A percentile compares a stretch with the other conserved stretches of the same genome.
phyloP scores from a whole-genome alignment of 2,329 filamentous ascomycete species.

The Fusarium veterinarium region DNA sequence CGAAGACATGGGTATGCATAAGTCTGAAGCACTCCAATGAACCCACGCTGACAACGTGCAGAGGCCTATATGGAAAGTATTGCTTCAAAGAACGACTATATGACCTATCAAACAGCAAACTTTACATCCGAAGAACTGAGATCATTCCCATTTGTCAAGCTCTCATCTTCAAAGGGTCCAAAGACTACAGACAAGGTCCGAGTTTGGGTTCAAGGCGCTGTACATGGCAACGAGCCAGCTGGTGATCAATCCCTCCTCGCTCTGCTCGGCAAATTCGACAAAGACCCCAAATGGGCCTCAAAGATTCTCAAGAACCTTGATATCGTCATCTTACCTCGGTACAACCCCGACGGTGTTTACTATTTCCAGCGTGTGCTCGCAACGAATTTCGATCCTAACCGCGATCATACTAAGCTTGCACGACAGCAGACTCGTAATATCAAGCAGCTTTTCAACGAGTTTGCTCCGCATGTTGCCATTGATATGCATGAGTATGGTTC shows the following conservation, averaged over 20 bases:
- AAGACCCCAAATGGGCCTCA: conserved; percentile 45
- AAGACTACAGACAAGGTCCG: conserved; percentile 41
- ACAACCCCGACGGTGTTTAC: conserved; percentile 50
- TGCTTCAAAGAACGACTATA: conserved; percentile 22
- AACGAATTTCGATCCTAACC: conserved; percentile 48
- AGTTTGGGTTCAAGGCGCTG: conserved; percentile 48
- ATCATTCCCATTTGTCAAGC: conserved; percentile 32
- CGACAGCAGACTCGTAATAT: conserved; percentile 48
- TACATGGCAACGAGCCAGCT: conserved; percentile 49
- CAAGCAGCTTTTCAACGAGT: conserved; percentile 45
- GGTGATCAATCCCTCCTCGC: conserved; percentile 48
- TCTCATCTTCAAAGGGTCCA: conserved; percentile 3
- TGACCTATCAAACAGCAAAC: conserved; percentile 28
- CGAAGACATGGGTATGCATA: conserved; percentile 21
- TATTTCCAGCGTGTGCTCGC: conserved; percentile 49
- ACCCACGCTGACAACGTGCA: not conserved
- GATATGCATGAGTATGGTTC: conserved; percentile 51
- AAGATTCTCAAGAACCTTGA: conserved; percentile 45
- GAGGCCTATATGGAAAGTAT: conserved; percentile 21
- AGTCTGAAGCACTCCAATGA: rapidly evolving
- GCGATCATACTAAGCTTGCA: conserved; percentile 49
- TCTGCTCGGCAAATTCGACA: conserved; percentile 47
- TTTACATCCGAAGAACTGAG: conserved; percentile 34
- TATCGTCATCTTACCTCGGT: conserved; percentile 47
- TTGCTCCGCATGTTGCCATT: conserved; percentile 46